Percentiles rank a stretch among this genome's conserved stretches.
Conservation (phyloP, 2,329 filamentous ascomycete genomes). For the Colletotrichum tropicale region DNA sequence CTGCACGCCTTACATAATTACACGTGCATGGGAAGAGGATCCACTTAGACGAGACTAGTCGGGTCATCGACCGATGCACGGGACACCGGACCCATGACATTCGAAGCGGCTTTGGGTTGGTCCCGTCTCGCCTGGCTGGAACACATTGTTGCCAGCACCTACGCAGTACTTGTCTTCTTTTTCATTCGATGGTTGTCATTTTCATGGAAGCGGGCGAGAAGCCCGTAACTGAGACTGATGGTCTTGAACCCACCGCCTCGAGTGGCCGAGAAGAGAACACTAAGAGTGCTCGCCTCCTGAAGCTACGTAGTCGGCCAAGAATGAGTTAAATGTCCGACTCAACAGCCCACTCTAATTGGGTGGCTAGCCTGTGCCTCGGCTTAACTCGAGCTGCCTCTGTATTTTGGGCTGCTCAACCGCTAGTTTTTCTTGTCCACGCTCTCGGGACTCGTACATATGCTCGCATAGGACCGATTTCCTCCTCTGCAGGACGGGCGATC, state of each 20-base stretch:
- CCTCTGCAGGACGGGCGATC: neutral
- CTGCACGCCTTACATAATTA: conserved; percentile 12
- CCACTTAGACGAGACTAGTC: neutral
- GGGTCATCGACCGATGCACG: neutral
- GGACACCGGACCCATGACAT: neutral
- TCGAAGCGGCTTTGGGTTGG: neutral
- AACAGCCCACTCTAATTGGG: neutral
- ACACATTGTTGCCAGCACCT: neutral
- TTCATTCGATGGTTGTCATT: neutral
- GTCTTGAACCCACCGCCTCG: neutral
- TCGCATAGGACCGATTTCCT: neutral
- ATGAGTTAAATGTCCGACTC: neutral
- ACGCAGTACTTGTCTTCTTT: neutral
- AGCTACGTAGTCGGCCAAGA: neutral
- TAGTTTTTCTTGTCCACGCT: neutral
- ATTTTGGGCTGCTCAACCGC: neutral
- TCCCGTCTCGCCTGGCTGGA: neutral
- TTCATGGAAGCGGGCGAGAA: neutral
- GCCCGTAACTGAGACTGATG: neutral
- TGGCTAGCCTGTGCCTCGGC: conserved; percentile 2
- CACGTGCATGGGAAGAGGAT: neutral
- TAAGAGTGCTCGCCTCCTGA: neutral
- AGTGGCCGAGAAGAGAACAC: neutral
- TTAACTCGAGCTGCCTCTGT: neutral
- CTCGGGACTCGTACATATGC: neutral